Base-by-base conservation (phyloP, 768 basidiomycete genomes). In the Cystofilobasidium capitatum region DNA sequence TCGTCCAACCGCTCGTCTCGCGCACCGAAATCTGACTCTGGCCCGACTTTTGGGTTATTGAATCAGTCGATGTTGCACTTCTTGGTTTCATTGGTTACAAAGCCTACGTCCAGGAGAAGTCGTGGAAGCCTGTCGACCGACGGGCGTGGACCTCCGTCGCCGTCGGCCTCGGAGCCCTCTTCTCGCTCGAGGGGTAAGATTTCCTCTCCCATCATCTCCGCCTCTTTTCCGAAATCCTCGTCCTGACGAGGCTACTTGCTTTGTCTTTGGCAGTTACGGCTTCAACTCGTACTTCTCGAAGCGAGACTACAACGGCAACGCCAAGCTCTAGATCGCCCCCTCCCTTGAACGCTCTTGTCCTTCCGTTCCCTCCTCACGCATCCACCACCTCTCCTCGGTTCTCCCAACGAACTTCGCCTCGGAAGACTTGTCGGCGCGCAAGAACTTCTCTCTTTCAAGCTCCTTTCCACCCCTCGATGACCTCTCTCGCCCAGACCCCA, bases 131-230 rank as follows among this genome's bases (percentile, higher is more conserved):
- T 33, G 35, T 60, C 37, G 66, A 67, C 58, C 37, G 49, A 12
- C 36, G 54, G 26, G 16, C 44, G 51, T 31, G 61, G 37, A 36
- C 59, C 36, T 29, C 58, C 49, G 54, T 67, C 66, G 51, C 51
- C 66, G 60, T 67, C 29, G 66, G 66, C 26, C 59, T 67, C 17
- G 66, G 66, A 31, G 66, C 66, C 26, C 16, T 67, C 37, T 54
- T 62, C 60, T 61, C 66, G 24, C 40, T 67, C 59, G 59, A 67
- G 51, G 66, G 42, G 35, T 64, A 58, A 58, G 24, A 35, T 29
- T 29, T 35, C 31, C 55, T 29, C 31, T 29, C 17, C 55, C 26
- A 3, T 33, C 35, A 20, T 58, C 24, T 58, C 20, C 31, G 8
- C 26, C 31, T 58, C 8, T 26, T 35, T 58, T 58, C 26, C 17